Percentiles rank a stretch among this genome's conserved stretches.
Conservation (phyloP, 768 basidiomycete genomes). For the Stropharia rugosoannulata region DNA sequence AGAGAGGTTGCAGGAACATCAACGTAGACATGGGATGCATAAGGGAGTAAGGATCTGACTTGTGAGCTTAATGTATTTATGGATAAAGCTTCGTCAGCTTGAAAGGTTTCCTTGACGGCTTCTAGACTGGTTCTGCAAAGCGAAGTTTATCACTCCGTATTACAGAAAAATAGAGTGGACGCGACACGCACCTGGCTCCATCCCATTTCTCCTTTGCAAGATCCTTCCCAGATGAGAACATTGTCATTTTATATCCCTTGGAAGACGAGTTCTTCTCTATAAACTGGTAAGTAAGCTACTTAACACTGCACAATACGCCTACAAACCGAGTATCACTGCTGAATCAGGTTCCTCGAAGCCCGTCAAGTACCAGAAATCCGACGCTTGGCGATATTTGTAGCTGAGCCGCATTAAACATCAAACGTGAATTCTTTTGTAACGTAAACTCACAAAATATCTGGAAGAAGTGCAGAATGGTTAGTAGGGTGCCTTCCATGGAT, state of each 20-base stretch:
- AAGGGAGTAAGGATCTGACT: slow-evolving; percentile 53
- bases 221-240: slow-evolving; percentile 81
- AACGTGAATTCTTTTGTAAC: neutral
- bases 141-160: neutral
- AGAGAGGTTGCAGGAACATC: slow-evolving; percentile 39
- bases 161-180: neutral
- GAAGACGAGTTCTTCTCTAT: slow-evolving; percentile 69
- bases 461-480: slow-evolving; percentile 6
- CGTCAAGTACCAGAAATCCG: slow-evolving; percentile 94
- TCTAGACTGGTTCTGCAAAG: slow-evolving; percentile 56
- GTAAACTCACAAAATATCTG: slow-evolving; percentile 74
- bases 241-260: slow-evolving; percentile 81
- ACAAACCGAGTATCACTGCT: slow-evolving; percentile 75
- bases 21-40: slow-evolving; percentile 50
- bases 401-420: slow-evolving; percentile 37
- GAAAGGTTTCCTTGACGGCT: slow-evolving; percentile 67
- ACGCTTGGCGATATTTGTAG: slow-evolving; percentile 92
- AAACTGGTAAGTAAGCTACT: slow-evolving; percentile 1
- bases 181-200: slow-evolving; percentile 58
- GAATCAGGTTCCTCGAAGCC: slow-evolving; percentile 95
- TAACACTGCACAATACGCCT: neutral
- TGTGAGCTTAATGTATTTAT: slow-evolving; percentile 55
- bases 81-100: slow-evolving; percentile 70
- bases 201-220: slow-evolving; percentile 87
- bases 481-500: slow-evolving; percentile 1